Evolutionary conservation across 2,329 filamentous ascomycete species (phyloP).

Genomic region (Pseudocercospora fuligena): DNA sequence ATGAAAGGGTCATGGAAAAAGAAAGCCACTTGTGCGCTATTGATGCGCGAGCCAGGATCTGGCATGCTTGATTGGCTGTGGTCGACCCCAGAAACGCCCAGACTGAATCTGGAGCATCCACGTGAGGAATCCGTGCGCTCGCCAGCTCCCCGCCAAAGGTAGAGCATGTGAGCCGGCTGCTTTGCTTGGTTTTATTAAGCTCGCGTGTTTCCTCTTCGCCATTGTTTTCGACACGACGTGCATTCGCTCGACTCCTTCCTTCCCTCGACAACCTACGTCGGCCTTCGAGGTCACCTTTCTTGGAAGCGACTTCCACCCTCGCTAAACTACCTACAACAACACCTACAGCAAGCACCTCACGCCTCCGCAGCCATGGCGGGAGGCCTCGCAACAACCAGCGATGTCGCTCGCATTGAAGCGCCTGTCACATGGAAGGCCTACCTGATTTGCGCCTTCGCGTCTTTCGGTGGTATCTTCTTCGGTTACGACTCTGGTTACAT

Average conservation of each 20-base stretch:
- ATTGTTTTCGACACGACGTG: conserved; percentile 6
- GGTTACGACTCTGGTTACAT: conserved; percentile 81
- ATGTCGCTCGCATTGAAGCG: conserved; percentile 59
- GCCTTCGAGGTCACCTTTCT: not conserved
- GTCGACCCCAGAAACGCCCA: not conserved
- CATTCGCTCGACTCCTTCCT: conserved; percentile 3
- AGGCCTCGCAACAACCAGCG: conserved; percentile 49
- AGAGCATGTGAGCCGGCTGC: not conserved
- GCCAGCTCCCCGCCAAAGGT: conserved; percentile 2
- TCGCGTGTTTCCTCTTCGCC: conserved; percentile 7
- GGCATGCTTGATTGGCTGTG: not conserved
- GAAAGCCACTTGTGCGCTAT: conserved; percentile 5
- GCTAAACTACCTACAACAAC: not conserved
- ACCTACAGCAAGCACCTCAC: not conserved
- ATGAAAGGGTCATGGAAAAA: not conserved
- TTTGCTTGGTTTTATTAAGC: conserved; percentile 8
- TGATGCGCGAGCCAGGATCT: not conserved
- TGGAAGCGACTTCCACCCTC: conserved; percentile 2
- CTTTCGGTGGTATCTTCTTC: conserved; percentile 70
- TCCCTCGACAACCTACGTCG: not conserved
- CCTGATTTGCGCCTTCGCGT: conserved; percentile 52
- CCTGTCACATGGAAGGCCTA: conserved; percentile 53
- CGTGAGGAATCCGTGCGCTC: not conserved
- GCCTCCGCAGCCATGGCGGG: conserved; percentile 26
- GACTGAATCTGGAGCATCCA: conserved; percentile 10